Conservation (phyloP, 169 alveolate genomes). For the Eimeria praecox region DNA sequence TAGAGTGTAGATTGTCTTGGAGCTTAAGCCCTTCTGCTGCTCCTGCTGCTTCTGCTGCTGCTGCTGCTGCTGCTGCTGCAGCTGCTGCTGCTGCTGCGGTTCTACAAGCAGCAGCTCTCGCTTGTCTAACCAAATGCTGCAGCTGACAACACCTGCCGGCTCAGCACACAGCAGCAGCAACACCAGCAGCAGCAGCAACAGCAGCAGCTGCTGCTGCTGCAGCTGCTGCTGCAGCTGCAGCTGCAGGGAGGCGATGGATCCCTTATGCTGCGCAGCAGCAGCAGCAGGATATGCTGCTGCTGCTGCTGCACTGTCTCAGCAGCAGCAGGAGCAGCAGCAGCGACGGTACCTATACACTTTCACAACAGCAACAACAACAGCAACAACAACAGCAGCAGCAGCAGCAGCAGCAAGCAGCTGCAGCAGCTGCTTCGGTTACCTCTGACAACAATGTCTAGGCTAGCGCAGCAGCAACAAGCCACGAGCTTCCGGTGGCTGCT, state of each 20-base stretch:
- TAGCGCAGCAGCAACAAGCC: not conserved
- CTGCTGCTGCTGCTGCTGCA: not conserved
- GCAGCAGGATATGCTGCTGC: not conserved
- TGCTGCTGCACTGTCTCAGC: not conserved
- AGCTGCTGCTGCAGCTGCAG: conserved; percentile 9
- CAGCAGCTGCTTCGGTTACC: not conserved
- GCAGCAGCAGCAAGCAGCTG: conserved; percentile 5
- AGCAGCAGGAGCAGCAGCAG: conserved; percentile 13
- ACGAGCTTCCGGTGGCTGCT: not conserved
- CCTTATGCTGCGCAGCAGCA: conserved; percentile 24
- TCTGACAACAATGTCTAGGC: not conserved
- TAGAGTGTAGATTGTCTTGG: not conserved
- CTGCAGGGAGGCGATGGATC: conserved; percentile 33
- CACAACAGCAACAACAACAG: not conserved
- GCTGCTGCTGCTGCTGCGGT: not conserved
- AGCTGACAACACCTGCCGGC: not conserved
- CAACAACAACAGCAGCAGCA: not conserved
- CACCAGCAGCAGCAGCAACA: not conserved
- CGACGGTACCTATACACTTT: not conserved
- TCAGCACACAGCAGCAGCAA: not conserved
- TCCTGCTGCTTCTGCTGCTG: not conserved
- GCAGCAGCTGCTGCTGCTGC: not conserved
- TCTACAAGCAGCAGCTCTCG: not conserved
- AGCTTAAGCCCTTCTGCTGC: not conserved
- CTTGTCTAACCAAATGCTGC: not conserved